Percentiles rank a stretch among this genome's conserved stretches.
phyloP scores from a whole-genome alignment of 2,329 filamentous ascomycete genomes.

The Colletotrichum cordylinicola region DNA sequence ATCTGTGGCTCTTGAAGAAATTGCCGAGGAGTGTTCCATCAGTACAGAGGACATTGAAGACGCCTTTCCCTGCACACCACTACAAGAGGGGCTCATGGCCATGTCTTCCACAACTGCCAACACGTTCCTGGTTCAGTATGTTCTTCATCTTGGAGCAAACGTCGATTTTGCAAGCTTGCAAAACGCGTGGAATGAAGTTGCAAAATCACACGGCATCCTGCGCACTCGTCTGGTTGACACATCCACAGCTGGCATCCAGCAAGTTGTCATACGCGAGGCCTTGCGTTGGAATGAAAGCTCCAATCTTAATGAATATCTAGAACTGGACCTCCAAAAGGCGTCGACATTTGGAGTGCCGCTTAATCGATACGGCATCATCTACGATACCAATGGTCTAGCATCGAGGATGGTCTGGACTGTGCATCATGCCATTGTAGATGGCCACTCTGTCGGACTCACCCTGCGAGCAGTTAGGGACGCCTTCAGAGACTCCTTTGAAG shows the following conservation, averaged over 20 bases:
- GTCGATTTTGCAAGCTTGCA: neutral
- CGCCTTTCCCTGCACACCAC: constrained; percentile 1
- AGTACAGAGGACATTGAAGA: constrained; percentile 1
- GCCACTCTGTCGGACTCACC: constrained; percentile 7
- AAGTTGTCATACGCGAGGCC: constrained; percentile 45
- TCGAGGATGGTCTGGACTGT: constrained; percentile 24
- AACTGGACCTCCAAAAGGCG: neutral
- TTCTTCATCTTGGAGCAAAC: neutral
- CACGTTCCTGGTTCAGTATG: constrained; percentile 7
- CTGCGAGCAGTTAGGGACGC: neutral
- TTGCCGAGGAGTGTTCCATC: neutral
- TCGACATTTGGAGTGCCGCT: constrained; percentile 22
- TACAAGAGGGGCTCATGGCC: constrained; percentile 15
- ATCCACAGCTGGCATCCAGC: constrained; percentile 43
- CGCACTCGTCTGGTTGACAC: constrained; percentile 26
- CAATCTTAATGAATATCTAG: constrained; percentile 1
- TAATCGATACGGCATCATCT: constrained; percentile 23
- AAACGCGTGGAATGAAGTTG: constrained; percentile 10
- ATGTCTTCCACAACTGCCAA: neutral
- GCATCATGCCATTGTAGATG: constrained; percentile 18
- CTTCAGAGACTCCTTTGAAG: neutral
- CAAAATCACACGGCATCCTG: constrained; percentile 18
- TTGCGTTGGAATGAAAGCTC: constrained; percentile 8
- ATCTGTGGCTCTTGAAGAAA: neutral
- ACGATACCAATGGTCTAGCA: neutral